These are phyloP conservation scores for Calonectria naviculata DNA, from an alignment of 2,329 filamentous ascomycete species.

Conservation along the genomic window DNA sequence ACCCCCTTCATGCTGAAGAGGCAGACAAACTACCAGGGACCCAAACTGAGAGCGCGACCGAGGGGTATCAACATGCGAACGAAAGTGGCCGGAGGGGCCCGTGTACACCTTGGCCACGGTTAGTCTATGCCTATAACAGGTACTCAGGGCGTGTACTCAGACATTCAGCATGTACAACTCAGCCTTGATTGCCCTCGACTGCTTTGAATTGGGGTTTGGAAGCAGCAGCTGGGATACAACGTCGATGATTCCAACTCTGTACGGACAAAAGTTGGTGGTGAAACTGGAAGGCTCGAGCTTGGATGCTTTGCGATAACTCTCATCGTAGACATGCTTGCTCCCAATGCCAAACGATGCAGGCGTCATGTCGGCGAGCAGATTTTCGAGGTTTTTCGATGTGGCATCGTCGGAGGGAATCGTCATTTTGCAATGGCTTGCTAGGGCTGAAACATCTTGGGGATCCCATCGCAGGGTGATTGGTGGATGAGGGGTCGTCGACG, in stretches of 20 bases:
- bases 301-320: not conserved
- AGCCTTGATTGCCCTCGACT: not conserved
- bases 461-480: not conserved
- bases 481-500: not conserved
- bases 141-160: not conserved
- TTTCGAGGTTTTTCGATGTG: not conserved
- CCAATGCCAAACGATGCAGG: not conserved
- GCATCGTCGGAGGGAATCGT: not conserved
- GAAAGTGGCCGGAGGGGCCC: constrained; percentile 61
- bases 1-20: constrained; percentile 50
- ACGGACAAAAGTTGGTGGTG: not conserved
- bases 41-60: constrained; percentile 60
- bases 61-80: constrained; percentile 64
- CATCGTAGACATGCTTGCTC: not conserved
- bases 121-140: not conserved
- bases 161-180: not conserved
- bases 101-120: constrained; percentile 58
- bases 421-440: not conserved
- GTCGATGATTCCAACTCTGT: not conserved
- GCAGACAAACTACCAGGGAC: constrained; percentile 64
- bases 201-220: not conserved
- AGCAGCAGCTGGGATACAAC: not conserved
- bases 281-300: not conserved
- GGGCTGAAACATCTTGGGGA: not conserved
- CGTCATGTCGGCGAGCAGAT: not conserved